These are phyloP conservation scores for Ceratocystis smalleyi DNA, from an alignment of 2,329 filamentous ascomycete species.

Conservation along the genomic window DNA sequence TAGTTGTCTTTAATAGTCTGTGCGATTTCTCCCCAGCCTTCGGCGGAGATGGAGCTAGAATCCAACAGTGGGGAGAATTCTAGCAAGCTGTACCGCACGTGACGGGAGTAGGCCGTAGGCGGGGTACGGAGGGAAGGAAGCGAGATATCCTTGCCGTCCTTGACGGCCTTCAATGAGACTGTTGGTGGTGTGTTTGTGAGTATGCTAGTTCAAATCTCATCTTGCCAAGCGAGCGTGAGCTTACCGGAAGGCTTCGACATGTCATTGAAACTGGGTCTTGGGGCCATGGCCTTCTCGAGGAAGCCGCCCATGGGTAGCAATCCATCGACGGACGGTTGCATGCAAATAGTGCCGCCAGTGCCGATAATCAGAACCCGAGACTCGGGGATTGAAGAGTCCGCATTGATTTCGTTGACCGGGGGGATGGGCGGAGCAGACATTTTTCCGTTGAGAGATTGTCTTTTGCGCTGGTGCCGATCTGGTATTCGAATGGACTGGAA, in stretches of 20 bases:
- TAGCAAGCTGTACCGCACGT: slow-evolving; percentile 67
- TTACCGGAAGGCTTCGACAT: slow-evolving; percentile 23
- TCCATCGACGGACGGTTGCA: slow-evolving; percentile 67
- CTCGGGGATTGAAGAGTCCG: slow-evolving; percentile 39
- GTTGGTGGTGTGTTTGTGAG: not conserved
- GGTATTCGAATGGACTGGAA: not conserved
- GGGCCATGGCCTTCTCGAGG: slow-evolving; percentile 65
- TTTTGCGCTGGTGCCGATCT: not conserved
- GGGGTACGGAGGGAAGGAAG: slow-evolving; percentile 66
- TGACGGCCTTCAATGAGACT: slow-evolving; percentile 37
- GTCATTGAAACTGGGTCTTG: slow-evolving; percentile 76
- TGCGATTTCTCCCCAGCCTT: slow-evolving; percentile 75
- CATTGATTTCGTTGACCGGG: slow-evolving; percentile 15
- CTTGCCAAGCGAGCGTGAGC: slow-evolving; percentile 4
- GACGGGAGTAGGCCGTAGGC: slow-evolving; percentile 60
- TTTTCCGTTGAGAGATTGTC: not conserved
- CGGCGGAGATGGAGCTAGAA: slow-evolving; percentile 75
- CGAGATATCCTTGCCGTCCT: slow-evolving; percentile 32
- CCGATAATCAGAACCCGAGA: slow-evolving; percentile 79
- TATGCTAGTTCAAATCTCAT: not conserved
- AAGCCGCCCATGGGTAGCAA: slow-evolving; percentile 70
- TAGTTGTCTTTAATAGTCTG: slow-evolving; percentile 70
- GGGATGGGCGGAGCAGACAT: slow-evolving; percentile 15
- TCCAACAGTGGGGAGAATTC: slow-evolving; percentile 78
- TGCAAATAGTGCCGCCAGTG: slow-evolving; percentile 82